Evolutionary conservation across 2,329 filamentous ascomycete species (phyloP), one percentile per base, ranked within the genome.

Genomic region (Cordyceps fumosorosea): DNA sequence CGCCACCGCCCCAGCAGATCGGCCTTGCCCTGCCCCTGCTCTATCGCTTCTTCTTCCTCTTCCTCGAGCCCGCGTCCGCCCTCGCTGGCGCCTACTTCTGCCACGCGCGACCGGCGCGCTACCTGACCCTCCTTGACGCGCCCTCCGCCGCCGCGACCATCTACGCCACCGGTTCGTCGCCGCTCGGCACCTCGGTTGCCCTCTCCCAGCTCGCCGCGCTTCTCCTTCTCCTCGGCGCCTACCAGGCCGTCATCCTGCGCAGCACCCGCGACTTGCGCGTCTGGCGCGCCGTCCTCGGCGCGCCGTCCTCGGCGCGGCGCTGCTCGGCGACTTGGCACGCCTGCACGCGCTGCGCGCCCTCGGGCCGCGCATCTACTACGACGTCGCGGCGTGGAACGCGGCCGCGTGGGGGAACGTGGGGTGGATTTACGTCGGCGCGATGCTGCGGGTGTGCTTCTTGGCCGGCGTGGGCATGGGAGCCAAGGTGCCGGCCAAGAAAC

Each of bases 291-390:
- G 78, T 93, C 29, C 77, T 93, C 5, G 75, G 88, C 52, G 86
- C 82, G 44, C n/a, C n/a, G 78, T 93, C 29, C 77, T 93, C 5
- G 75, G 88, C 52, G 86, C 82, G 44, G 76, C 93, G 63, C 79
- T 93, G 37, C 72, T 93, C 18, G 90, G 88, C n/a, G 90, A 93
- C 72, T 72, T 91, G 40, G 90, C 89, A 3, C 90, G 93, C 73
- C 75, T 93, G 61, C 89, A 86, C 73, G 85, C 85, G 42, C 80
- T 92, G 63, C 75, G 78, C 42, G 77, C 76, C 32, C 76, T 89
- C 34, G 89, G 89, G 0, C 66, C 71, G 14, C 74, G 76, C 10
- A 77, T 90, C n/a, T 91, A 89, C 73, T 89, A 84, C 80, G 78
- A 84, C 66, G 77, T 83, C 32, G 68, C 74, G 66, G 71, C 73